Percentiles rank a stretch among this genome's conserved stretches.
Evolutionary conservation across 2,329 filamentous ascomycete genomes (phyloP).

Genomic region (Ascochyta clinopodiicola): DNA sequence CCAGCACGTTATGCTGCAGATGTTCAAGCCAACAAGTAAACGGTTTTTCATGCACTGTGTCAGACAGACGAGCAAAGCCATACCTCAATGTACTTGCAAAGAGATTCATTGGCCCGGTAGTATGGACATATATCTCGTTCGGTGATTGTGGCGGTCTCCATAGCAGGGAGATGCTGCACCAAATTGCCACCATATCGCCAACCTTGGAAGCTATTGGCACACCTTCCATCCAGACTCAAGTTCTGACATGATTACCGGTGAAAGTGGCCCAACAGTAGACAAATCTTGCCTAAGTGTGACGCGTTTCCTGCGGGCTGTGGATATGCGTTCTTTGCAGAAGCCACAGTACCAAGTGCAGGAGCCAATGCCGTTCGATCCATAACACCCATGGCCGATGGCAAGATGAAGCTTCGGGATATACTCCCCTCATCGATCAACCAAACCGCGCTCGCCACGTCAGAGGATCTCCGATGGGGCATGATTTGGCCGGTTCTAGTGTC

Average conservation of each 20-base stretch:
- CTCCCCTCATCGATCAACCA: conserved; percentile 51
- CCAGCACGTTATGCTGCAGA: conserved; percentile 8
- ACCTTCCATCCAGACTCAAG: conserved; percentile 30
- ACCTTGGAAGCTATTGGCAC: conserved; percentile 26
- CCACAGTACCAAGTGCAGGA: conserved; percentile 34
- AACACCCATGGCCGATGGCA: conserved; percentile 48
- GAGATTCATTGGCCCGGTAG: conserved; percentile 41
- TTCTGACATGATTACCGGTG: conserved; percentile 46
- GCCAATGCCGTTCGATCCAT: conserved; percentile 40
- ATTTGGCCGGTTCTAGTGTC: conserved; percentile 57
- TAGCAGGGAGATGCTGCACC: conserved; percentile 27
- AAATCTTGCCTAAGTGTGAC: conserved; percentile 45
- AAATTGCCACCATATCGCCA: conserved; percentile 43
- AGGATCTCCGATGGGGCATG: conserved; percentile 58
- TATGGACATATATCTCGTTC: conserved; percentile 34
- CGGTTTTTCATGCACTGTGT: conserved; percentile 6
- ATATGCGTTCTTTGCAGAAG: conserved; percentile 40
- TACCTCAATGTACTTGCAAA: conserved; percentile 35
- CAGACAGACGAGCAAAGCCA: conserved; percentile 14
- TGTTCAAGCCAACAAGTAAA: conserved; percentile 4
- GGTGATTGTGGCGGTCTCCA: conserved; percentile 35
- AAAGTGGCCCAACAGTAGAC: conserved; percentile 35
- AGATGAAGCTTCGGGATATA: conserved; percentile 48
- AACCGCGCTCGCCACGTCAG: conserved; percentile 59
- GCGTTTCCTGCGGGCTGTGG: conserved; percentile 36